Base-by-base conservation (phyloP, 2,329 filamentous ascomycete genomes). In the Microsporum ferrugineum region DNA sequence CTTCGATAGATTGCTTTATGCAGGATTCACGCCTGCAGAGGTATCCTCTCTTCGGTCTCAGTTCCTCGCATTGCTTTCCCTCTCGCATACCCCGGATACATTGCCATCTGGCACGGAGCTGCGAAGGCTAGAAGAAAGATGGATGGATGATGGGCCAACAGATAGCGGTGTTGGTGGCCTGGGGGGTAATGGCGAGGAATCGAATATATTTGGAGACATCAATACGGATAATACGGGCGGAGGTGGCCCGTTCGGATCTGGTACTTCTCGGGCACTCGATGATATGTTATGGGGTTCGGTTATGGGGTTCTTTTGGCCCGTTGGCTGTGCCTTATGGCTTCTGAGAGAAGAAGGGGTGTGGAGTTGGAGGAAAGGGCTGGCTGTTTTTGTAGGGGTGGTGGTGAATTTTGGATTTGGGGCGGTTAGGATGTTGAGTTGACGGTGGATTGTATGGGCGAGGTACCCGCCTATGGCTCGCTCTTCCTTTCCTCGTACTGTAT, bases 271-370 rank as follows among this genome's bases (percentile, higher is more conserved):
- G 2, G 81, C 88, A 8, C 77, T 96, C 51, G 92, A 97, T 69
- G 87, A 95, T 69, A 84, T 96, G 77, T 80, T 97, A 62, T 88
- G 87, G 75, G 94, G 91, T 3, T 89, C 94, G 73, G 78, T 95
- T 62, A 88, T 94, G 68, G 94, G 94, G 0, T 99, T 97, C 78
- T 88, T 99, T 72, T 97, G 92, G 84, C 94, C 94, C 2, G 74
- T 97, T 7, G 92, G 89, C 0, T 91, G 89, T 68, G 78, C 92
- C 61, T 85, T 87, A 59, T 96, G 91, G 90, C 77, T 95, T 57
- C 82, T 92, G 65, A 81, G 91, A 63, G 89, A 96, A 73, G 88
- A 94, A 62, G 91, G 89, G 0, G 85, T 97, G 63, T 95, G 91
- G 84, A 88, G 86, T 63, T 84, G 88, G 69, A 80, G 91, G 68